Percentiles rank a stretch among this genome's conserved stretches.
These are phyloP conservation scores for Chlamydomonas reinhardtii DNA, from an alignment of 163 green algal species.

Conservation along the genomic window DNA sequence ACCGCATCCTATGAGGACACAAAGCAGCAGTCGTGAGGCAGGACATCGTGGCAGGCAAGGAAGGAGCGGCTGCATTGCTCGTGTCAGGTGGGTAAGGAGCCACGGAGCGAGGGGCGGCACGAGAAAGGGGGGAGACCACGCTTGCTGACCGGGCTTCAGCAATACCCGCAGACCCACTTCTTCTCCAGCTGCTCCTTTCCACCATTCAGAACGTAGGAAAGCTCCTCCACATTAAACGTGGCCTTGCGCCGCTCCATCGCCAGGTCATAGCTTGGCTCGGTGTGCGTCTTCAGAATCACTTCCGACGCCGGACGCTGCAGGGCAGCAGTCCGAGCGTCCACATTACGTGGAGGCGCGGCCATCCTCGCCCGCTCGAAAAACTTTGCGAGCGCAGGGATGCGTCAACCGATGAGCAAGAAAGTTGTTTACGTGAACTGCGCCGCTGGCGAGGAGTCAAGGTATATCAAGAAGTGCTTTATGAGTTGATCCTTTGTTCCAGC, in stretches of 20 bases:
- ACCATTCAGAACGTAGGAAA: conserved; percentile 80
- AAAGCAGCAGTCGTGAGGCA: too few relatives aligned
- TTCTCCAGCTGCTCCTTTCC: conserved; percentile 79
- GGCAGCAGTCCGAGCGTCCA: conserved; percentile 60
- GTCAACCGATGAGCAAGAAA: too few relatives aligned
- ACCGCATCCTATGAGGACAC: conserved; percentile 58
- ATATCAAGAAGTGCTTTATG: too few relatives aligned
- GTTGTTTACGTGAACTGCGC: too few relatives aligned
- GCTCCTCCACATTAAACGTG: conserved; percentile 76
- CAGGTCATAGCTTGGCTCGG: conserved; percentile 83
- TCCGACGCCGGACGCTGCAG: conserved; percentile 69
- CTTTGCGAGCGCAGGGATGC: neutral
- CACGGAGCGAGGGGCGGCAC: too few relatives aligned
- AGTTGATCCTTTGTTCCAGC: too few relatives aligned
- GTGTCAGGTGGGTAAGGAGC: too few relatives aligned
- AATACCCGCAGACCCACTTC: conserved; percentile 50
- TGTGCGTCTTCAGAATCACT: conserved; percentile 61
- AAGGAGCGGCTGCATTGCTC: too few relatives aligned
- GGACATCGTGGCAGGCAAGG: too few relatives aligned
- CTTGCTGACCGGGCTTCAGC: too few relatives aligned
- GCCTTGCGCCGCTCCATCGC: conserved; percentile 69
- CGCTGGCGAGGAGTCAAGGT: too few relatives aligned
- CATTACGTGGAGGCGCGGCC: neutral
- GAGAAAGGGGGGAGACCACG: neutral
- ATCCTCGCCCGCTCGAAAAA: neutral